Evolutionary conservation across 192 early-diverging fungal genomes (phyloP), one percentile per base, ranked within the genome.

Genomic region (Backusella luteola): DNA sequence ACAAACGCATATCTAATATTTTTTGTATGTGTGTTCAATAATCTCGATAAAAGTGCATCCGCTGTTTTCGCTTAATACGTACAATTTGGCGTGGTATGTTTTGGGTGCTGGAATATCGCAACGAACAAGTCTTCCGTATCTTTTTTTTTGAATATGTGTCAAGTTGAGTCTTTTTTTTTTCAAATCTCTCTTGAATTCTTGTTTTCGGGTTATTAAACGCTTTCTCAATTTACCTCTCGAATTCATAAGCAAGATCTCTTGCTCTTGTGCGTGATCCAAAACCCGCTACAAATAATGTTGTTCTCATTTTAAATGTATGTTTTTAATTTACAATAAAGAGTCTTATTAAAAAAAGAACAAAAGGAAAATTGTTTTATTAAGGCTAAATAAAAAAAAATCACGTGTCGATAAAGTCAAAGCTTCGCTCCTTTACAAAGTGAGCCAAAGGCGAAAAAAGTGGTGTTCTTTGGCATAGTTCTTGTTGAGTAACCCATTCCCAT

Each of bases 161-260:
- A 23, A 39, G 53, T 56, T 23, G 21, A 56, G 17, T 21, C 11
- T 56, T 56, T 56, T 56, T 53, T 53, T 53, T 53, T 53, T 7
- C 19, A 39, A 44, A 44, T 53, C 7, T 41, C 38, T 23, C 41
- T 23, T 23, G 38, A 39, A 39, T 70, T 32, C 8, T 7, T 5
- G n/a, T 7, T 32, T 34, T 66, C 23, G 7, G 35, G 36, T 56
- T 34, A 32, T 32, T 32, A 32, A 32, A 32, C 32, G 32, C 32
- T 32, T 32, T 32, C 32, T n/a, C 17, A 52, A 34, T 72, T 68
- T 90, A 96, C 95, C 96, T 89, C 83, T 98, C 97, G 83, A 98
- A 98, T 63, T 96, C 97, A 79, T 95, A 94, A 19, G 96, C 97
- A 32, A 98, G 89, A 77, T 98, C 96, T 85, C 91, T 92, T 29